These are phyloP conservation scores for Euptelea pleiosperma DNA, from an alignment of 164 flowering plant species.

Conservation along the genomic window DNA sequence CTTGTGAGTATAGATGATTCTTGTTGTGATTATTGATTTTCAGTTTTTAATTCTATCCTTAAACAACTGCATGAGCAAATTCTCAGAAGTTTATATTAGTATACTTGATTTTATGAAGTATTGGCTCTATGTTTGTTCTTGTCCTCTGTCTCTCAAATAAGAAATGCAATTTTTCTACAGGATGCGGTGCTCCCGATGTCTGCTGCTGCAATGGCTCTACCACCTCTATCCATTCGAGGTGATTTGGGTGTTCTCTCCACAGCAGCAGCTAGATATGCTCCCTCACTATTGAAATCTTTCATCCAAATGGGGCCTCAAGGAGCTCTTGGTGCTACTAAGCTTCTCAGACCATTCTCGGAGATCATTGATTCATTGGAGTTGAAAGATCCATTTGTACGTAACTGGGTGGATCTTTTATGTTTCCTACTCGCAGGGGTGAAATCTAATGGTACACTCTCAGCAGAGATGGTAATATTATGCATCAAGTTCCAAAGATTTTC, in stretches of 20 bases:
- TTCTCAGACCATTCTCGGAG: slow-evolving; percentile 88
- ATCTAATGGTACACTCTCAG: slow-evolving; percentile 88
- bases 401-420: slow-evolving; percentile 88
- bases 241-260: slow-evolving; percentile 92
- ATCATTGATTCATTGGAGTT: slow-evolving; percentile 74
- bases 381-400: slow-evolving; percentile 80
- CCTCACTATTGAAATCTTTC: slow-evolving; percentile 81
- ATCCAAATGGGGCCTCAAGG: slow-evolving; percentile 90
- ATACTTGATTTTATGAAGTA: not conserved
- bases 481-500: not conserved
- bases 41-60: not conserved
- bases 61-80: not conserved
- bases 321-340: slow-evolving; percentile 89
- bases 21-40: not conserved
- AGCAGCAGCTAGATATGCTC: slow-evolving; percentile 84
- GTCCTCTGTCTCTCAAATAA: slow-evolving; percentile 5
- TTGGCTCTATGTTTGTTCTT: too few species aligned
- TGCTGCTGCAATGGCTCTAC: slow-evolving; percentile 93
- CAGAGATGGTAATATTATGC: slow-evolving; percentile 83
- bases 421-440: slow-evolving; percentile 96
- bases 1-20: slow-evolving; percentile 51
- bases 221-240: slow-evolving; percentile 87
- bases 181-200: slow-evolving; percentile 89
- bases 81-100: not conserved
- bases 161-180: slow-evolving; percentile 31